phyloP scores from a whole-genome alignment of 2,329 filamentous ascomycete genomes.

The Mycosphaerelloides madeirae region DNA sequence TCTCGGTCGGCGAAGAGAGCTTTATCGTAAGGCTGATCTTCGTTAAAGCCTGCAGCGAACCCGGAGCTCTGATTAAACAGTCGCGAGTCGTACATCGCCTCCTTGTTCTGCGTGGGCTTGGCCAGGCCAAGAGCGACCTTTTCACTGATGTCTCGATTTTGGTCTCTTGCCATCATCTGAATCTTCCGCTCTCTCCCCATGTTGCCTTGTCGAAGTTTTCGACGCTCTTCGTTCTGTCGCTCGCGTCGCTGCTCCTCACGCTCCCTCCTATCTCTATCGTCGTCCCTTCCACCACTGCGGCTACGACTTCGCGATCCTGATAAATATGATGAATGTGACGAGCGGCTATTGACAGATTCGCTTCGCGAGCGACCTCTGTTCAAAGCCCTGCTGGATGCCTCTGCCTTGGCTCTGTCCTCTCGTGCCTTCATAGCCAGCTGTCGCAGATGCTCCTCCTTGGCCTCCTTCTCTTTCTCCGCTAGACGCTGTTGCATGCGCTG shows the following conservation, averaged over 20 bases:
- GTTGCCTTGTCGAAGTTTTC: constrained; percentile 83
- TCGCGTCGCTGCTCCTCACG: constrained; percentile 75
- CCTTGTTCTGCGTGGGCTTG: constrained; percentile 85
- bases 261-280: constrained; percentile 52
- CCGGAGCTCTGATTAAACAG: constrained; percentile 92
- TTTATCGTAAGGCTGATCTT: constrained; percentile 96
- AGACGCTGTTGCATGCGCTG: constrained; percentile 92
- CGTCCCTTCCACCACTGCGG: constrained; percentile 53
- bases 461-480: constrained; percentile 90
- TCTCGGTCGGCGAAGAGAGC: constrained; percentile 94
- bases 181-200: constrained; percentile 93
- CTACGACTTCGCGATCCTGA: constrained; percentile 22
- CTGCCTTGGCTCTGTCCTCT: constrained; percentile 56
- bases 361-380: constrained; percentile 27
- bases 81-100: constrained; percentile 95
- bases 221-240: constrained; percentile 73
- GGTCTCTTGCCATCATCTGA: constrained; percentile 89
- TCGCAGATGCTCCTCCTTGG: constrained; percentile 89
- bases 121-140: constrained; percentile 92
- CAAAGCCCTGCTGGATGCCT: constrained; percentile 42
- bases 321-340: constrained; percentile 39
- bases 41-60: constrained; percentile 85
- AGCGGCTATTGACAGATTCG: constrained; percentile 28
- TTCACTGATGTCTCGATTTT: constrained; percentile 94
- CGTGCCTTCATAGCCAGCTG: constrained; percentile 85